phyloP scores from a whole-genome alignment of 2,329 filamentous ascomycete genomes.

The Graphium sp. region DNA sequence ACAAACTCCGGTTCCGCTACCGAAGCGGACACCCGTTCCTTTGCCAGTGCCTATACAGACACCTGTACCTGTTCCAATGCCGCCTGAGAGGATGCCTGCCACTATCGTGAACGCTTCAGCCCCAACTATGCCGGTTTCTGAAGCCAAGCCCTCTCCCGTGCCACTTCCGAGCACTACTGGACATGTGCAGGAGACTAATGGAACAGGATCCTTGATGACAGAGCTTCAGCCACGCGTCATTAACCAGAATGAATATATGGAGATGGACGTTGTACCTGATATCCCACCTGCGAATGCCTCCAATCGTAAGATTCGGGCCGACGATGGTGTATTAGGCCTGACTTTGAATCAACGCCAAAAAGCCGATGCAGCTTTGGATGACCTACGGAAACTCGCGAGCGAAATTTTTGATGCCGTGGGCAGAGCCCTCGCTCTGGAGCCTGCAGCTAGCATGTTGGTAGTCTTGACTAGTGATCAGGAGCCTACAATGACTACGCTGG shows the following conservation, averaged over 20 bases:
- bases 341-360: conserved; percentile 68
- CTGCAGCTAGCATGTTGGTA: conserved; percentile 35
- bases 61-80: too few species aligned
- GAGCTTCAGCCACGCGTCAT: conserved; percentile 26
- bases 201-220: too few species aligned
- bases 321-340: conserved; percentile 39
- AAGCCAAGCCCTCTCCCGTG: conserved; percentile 8
- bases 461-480: conserved; percentile 40
- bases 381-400: conserved; percentile 51
- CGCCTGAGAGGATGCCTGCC: neutral
- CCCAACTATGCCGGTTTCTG: conserved; percentile 4
- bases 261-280: conserved; percentile 27
- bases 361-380: conserved; percentile 55
- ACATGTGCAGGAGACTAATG: too few species aligned
- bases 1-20: too few species aligned
- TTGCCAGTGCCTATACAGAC: too few species aligned
- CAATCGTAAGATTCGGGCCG: conserved; percentile 32
- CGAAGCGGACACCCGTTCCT: too few species aligned
- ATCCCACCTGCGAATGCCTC: conserved; percentile 30
- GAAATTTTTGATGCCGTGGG: conserved; percentile 68
- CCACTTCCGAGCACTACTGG: too few species aligned
- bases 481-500: conserved; percentile 45
- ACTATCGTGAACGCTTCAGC: neutral
- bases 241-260: conserved; percentile 34
- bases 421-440: conserved; percentile 38